Evolutionary conservation across 208 protist genomes (phyloP), one percentile per base, ranked within the genome.

Genomic region (Trypanosoma mega): DNA sequence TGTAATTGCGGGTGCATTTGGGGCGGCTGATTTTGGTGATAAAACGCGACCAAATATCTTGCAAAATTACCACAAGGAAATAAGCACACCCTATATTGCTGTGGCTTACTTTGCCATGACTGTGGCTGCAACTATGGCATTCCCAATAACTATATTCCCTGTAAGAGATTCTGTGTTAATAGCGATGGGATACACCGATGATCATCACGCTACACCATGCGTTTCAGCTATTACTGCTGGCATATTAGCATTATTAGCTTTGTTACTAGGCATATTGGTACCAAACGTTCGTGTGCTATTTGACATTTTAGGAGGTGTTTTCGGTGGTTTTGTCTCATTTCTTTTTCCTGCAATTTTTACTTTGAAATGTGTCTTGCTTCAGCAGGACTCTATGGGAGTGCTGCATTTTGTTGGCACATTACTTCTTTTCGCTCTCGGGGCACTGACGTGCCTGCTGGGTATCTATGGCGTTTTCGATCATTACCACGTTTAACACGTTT

Each of bases 81-180:
- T 82, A 26, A 64, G 79, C 37, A 63, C 64, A 24, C 67, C 51
- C 9, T 80, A 82, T 34, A 68, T 89, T 29, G 68, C 68, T 53
- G 16, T 89, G 7, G 84, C 82, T 33, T 94, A 84, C 65, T 33
- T 80, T 33, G 80, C 78, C 33, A 91, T 91, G 66, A 70, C 65
- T 39, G 31, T 94, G 14, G 74, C 80, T 31, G 76, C 91, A 33
- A 91, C 82, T 21, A 86, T 94, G 75, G 80, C 77, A 24, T 92
- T 94, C 60, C 88, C 88, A 11, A 87, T 94, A 67, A 79, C 71
- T 31, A 87, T 94, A 57, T 91, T 92, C 43, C 82, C 82, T 3
- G 88, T 80, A 11, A 80, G 85, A 12, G 84, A 92, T 64, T 80
- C 79, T 11, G 64, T 92, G 7, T 63, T 92, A 34, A 72, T 79